phyloP scores from a whole-genome alignment of 1,139 yeast species.

The Eremothecium gossypii region DNA sequence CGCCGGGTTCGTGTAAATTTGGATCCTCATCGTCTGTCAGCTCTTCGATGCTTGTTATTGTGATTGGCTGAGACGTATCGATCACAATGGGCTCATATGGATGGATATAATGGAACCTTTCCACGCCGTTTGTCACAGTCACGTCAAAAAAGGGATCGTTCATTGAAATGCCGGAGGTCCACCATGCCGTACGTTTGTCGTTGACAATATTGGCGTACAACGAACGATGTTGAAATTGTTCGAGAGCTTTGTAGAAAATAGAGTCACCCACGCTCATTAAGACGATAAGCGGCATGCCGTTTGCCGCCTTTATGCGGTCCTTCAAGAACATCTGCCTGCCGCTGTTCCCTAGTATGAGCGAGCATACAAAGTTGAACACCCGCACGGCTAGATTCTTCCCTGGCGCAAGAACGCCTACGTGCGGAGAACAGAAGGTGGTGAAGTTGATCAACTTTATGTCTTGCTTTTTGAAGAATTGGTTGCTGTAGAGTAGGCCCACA shows the following conservation, averaged over 20 bases:
- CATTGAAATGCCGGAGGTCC: conserved; percentile 62
- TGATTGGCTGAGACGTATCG: conserved; percentile 25
- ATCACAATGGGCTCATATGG: conserved; percentile 28
- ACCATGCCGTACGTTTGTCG: conserved; percentile 74
- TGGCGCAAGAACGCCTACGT: conserved; percentile 67
- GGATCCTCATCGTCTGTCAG: conserved; percentile 4
- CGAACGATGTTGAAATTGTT: conserved; percentile 41
- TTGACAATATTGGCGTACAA: conserved; percentile 69
- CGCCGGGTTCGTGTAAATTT: conserved; percentile 9
- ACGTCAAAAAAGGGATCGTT: conserved; percentile 47
- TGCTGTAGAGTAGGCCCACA: conserved; percentile 53
- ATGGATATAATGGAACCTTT: conserved; percentile 21
- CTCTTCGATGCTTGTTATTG: conserved; percentile 6
- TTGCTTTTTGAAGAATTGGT: conserved; percentile 38
- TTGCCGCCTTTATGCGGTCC: conserved; percentile 32
- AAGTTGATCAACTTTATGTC: conserved; percentile 46
- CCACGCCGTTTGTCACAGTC: conserved; percentile 20
- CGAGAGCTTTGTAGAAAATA: conserved; percentile 48
- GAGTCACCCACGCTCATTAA: conserved; percentile 59
- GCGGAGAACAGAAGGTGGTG: conserved; percentile 74
- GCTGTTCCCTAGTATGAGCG: conserved; percentile 56
- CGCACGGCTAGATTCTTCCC: conserved; percentile 39
- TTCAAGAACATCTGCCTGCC: conserved; percentile 64
- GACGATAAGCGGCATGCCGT: conserved; percentile 43
- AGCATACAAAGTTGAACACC: conserved; percentile 51